phyloP scores from a whole-genome alignment of 1,284 basidiomycete species.

The Microbotryum scabiosae region DNA sequence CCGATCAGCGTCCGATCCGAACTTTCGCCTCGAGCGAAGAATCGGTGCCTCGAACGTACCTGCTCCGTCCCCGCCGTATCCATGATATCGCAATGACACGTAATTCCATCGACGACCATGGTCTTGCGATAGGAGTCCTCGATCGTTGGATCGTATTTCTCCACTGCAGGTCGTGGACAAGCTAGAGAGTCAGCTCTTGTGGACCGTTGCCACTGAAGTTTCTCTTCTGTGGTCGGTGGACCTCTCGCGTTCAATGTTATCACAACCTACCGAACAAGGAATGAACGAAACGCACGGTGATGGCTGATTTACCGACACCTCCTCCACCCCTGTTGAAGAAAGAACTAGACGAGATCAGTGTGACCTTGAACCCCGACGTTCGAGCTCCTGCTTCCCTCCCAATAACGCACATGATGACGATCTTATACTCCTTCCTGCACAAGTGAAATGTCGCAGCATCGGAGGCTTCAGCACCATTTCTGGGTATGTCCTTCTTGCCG shows the following conservation, averaged over 20 bases:
- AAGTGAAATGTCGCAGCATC: background rate
- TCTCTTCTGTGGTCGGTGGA: too few relatives aligned
- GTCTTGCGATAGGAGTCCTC: constrained; percentile 43
- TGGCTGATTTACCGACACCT: constrained; percentile 68
- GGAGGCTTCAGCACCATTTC: too few relatives aligned
- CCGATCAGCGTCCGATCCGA: background rate
- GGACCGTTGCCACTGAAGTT: too few relatives aligned
- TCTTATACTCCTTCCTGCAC: constrained; percentile 22
- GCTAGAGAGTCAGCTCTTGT: constrained; percentile 36
- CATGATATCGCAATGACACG: constrained; percentile 61
- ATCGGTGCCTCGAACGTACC: constrained; percentile 14
- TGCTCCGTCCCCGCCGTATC: constrained; percentile 88
- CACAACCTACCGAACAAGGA: constrained; percentile 61
- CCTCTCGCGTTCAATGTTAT: too few relatives aligned
- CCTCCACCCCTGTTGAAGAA: constrained; percentile 26
- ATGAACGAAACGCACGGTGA: constrained; percentile 60
- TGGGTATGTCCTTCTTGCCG: too few relatives aligned
- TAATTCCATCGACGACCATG: constrained; percentile 42
- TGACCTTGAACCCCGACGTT: too few relatives aligned
- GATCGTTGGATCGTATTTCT: constrained; percentile 38
- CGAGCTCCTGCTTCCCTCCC: too few relatives aligned
- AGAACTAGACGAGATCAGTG: too few relatives aligned
- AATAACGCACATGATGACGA: constrained; percentile 19
- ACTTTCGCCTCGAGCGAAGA: background rate
- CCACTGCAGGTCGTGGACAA: constrained; percentile 9